Evolutionary conservation across 305 asterid genomes (phyloP).

Genomic region (Rubia tinctorum): DNA sequence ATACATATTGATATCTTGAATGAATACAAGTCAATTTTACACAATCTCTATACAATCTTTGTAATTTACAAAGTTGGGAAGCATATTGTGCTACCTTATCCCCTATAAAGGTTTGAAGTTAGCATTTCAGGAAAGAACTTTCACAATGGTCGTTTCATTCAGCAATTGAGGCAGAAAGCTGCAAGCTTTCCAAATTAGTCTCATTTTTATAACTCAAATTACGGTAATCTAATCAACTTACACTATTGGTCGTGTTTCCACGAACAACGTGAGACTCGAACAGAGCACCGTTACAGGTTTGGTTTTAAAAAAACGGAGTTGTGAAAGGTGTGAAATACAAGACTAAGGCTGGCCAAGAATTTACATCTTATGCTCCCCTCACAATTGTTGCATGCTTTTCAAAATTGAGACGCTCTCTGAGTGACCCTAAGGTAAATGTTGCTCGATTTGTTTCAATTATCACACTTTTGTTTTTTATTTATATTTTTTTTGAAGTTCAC

Average conservation of each 20-base stretch:
- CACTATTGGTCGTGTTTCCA: background rate
- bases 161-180: conserved; percentile 3
- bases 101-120: background rate
- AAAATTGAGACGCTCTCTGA: conserved; percentile 5
- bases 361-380: conserved; percentile 4
- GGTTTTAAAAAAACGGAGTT: background rate
- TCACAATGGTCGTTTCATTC: conserved; percentile 2
- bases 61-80: background rate
- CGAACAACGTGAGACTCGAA: conserved; percentile 50
- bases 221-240: background rate
- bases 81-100: background rate
- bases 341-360: background rate
- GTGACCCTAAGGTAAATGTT: background rate
- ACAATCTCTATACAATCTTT: too few species aligned
- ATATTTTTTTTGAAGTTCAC: too few species aligned
- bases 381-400: conserved; percentile 6
- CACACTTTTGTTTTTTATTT: too few species aligned
- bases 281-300: background rate
- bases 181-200: background rate
- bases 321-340: background rate
- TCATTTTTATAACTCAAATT: background rate
- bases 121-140: background rate
- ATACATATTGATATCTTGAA: too few species aligned
- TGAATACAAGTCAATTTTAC: too few species aligned
- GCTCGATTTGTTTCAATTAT: background rate